Percentiles rank a stretch among this genome's conserved stretches.
phyloP scores from a whole-genome alignment of 495 filamentous ascomycete genomes.

The Hypoxylon lenormandii region DNA sequence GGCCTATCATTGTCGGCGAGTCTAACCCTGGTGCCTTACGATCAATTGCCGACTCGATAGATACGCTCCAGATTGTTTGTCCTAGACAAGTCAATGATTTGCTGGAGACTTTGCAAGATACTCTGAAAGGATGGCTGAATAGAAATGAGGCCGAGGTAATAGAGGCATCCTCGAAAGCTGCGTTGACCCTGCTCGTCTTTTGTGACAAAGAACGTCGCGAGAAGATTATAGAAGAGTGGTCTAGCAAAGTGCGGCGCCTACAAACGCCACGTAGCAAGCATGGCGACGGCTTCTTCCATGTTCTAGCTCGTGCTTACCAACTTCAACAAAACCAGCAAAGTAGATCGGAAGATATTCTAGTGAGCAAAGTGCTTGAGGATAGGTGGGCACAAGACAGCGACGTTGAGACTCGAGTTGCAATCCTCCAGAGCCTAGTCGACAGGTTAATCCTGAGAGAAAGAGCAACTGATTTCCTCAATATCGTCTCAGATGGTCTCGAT shows the following conservation, averaged over 20 bases:
- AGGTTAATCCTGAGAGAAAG: constrained; percentile 56
- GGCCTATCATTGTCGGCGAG: constrained; percentile 31
- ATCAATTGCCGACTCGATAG: constrained; percentile 26
- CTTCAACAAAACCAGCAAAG: constrained; percentile 19
- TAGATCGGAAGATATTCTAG: constrained; percentile 10
- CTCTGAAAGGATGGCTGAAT: constrained; percentile 56
- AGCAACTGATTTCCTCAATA: constrained; percentile 50
- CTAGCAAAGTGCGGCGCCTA: constrained; percentile 49
- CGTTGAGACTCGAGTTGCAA: constrained; percentile 70
- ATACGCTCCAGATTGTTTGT: constrained; percentile 10
- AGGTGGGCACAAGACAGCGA: constrained; percentile 59
- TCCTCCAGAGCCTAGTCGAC: constrained; percentile 69
- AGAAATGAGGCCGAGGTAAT: constrained; percentile 59
- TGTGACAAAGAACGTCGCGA: constrained; percentile 44
- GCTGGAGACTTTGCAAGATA: constrained; percentile 33
- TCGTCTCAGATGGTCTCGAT: constrained; percentile 70
- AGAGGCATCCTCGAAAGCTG: constrained; percentile 56
- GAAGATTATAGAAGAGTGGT: constrained; percentile 55
- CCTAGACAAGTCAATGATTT: constrained; percentile 41
- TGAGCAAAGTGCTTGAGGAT: constrained; percentile 42
- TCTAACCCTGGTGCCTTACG: constrained; percentile 1
- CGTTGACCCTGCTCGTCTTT: constrained; percentile 56
- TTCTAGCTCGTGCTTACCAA: constrained; percentile 50
- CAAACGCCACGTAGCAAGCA: constrained; percentile 46
- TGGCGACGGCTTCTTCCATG: constrained; percentile 60